Evolutionary conservation across 73 alveolate genomes (phyloP), one percentile per base, ranked within the genome.

Genomic region (Paramecium sonneborni): DNA sequence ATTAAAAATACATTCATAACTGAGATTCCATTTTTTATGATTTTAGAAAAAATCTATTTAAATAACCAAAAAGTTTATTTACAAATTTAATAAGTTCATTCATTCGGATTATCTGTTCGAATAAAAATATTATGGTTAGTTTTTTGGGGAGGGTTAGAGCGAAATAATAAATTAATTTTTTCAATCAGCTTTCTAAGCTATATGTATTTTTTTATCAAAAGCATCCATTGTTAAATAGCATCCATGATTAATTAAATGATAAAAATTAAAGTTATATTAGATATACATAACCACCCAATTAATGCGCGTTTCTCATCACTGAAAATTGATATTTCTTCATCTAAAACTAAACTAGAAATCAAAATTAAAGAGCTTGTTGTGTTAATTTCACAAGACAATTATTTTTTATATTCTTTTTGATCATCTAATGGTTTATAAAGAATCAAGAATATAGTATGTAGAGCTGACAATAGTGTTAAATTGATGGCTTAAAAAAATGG

Each of bases 241-340:
- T 74, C 87, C 5, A 74, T 32, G 9, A 74, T 32, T 21, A 74
- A 10, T 35, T 74, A 37, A 35, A 38, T 35, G 7, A 35, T 30
- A 74, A 74, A 21, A 14, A 74, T 74, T 43, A 74, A 14, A 8
- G 38, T 35, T 35, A 74, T 74, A 38, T 43, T 32, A 10, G 46
- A 23, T 15, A 74, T 74, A n/a, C 87, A 74, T 10, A 74, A 14
- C 87, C 87, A 74, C 5, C 87, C 87, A 35, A 74, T 32, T 14
- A 14, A 21, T 67, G 7, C 2, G 5, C 30, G 15, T 3, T n/a
- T 15, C 15, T 67, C 84, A 30, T 32, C 44, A 14, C 23, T 67
- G 3, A 67, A 67, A 10, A 67, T 67, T 23, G 11, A 6, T 14
- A 26, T 20, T 67, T 67, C 84, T n/a, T 12, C 6, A 10, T 26